Evolutionary conservation across 805 yeast species (phyloP), one percentile per base, ranked within the genome.

Genomic region (Wickerhamiella sorbophila): DNA sequence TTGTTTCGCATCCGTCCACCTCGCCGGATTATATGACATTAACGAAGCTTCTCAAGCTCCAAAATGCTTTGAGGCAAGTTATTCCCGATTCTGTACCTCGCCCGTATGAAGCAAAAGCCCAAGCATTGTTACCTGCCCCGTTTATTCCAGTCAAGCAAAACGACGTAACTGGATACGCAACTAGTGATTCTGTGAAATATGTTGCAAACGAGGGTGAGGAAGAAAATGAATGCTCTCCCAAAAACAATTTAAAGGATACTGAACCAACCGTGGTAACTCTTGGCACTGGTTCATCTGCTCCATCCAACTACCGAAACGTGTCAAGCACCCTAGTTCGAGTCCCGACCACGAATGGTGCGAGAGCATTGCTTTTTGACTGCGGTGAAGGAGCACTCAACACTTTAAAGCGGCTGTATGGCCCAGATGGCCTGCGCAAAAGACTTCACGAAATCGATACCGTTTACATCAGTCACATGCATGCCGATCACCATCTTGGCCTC

Each of bases 241-340:
- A 6, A 8, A 24, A 8, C 29, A 24, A 24, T 12, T 24, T 16
- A 19, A 18, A 18, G 14, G 18, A 21, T n/a, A 44, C 4, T 1
- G 60, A 59, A 39, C 55, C 59, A 1, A 85, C 83, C 52, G 61
- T 79, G 0, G 64, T 82, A 8, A 79, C 94, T 0, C 59, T 88
- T 5, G 98, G 98, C 3, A 91, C 98, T 0, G 97, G 97, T 0
- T 79, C 93, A 27, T 91, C 97, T 0, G 58, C 84, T 26, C 98
- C 98, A 0, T 75, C 94, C 0, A 73, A 75, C 44, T 74, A 75
- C 51, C 69, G 97, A 50, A 91, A 91, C 55, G 98, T 91, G 1
- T 71, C 82, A 14, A 79, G 91, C 0, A 82, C 83, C 16, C 57
- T 86, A 19, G 68, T 91, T 2, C 71, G 95, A 46, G 51, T 86